Conservation (phyloP, 495 filamentous ascomycete genomes). For the Talaromyces nanjingensis region DNA sequence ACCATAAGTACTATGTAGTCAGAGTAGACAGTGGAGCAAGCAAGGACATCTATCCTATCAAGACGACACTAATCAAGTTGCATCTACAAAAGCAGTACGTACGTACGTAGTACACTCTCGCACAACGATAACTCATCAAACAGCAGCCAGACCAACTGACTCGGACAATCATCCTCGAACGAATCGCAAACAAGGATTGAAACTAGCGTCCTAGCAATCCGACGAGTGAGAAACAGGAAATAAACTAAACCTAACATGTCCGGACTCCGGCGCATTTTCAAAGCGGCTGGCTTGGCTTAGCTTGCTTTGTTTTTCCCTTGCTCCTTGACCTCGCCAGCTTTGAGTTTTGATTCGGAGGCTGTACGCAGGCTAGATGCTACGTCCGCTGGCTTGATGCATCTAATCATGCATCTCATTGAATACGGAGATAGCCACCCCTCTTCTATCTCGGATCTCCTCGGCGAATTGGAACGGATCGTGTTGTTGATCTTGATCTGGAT, state of each 20-base stretch:
- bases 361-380: background rate
- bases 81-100: too few species aligned
- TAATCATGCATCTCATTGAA: background rate
- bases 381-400: background rate
- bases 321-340: background rate
- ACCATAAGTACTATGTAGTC: background rate
- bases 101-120: background rate
- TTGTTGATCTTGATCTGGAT: background rate
- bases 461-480: background rate
- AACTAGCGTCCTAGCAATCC: background rate
- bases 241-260: background rate
- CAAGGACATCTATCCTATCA: background rate
- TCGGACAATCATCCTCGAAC: background rate
- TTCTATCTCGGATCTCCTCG: background rate
- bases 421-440: background rate
- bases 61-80: too few species aligned
- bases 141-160: background rate
- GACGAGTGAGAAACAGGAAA: background rate
- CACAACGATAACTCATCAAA: background rate
- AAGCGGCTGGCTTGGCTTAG: background rate
- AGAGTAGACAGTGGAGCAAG: background rate
- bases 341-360: background rate
- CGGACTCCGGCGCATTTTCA: background rate
- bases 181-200: background rate
- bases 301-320: background rate